These are phyloP conservation scores for Dryadomyces sulphureus DNA, from an alignment of 2,329 filamentous ascomycete genomes.

Conservation along the genomic window DNA sequence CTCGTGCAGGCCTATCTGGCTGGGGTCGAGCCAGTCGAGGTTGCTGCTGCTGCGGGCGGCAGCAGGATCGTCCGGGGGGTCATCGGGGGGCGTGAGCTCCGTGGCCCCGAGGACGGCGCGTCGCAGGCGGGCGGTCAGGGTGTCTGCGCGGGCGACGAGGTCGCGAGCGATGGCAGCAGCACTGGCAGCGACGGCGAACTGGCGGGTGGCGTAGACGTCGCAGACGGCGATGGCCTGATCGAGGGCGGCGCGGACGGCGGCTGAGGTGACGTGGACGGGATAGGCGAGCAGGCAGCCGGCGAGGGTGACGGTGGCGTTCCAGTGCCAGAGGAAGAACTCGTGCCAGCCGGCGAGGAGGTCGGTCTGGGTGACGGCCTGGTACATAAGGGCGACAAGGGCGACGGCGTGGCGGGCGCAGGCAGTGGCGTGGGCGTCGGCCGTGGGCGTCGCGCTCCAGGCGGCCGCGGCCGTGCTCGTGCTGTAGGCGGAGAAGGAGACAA, in stretches of 20 bases:
- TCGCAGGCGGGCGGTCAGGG: background rate
- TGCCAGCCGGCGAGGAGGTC: slow-evolving; percentile 21
- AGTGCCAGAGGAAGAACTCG: slow-evolving; percentile 26
- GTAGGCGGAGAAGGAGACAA: slow-evolving; percentile 19
- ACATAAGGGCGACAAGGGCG: slow-evolving; percentile 20
- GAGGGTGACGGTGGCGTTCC: slow-evolving; percentile 24
- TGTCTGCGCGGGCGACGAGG: background rate
- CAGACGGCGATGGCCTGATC: slow-evolving; percentile 20
- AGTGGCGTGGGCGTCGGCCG: slow-evolving; percentile 15
- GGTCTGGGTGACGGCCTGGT: slow-evolving; percentile 19
- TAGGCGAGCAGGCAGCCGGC: slow-evolving; percentile 25
- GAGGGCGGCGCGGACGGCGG: slow-evolving; percentile 18
- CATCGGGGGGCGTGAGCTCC: no score
- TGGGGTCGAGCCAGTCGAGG: slow-evolving; percentile 2
- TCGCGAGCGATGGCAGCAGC: slow-evolving; percentile 18
- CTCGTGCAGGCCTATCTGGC: background rate
- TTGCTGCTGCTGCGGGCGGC: no score
- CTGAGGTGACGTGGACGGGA: slow-evolving; percentile 16
- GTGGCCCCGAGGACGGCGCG: background rate
- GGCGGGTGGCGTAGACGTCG: slow-evolving; percentile 17
- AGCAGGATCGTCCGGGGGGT: no score
- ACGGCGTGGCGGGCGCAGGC: slow-evolving; percentile 21
- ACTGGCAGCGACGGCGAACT: slow-evolving; percentile 18
- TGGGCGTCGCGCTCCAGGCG: slow-evolving; percentile 7
- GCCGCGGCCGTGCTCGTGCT: no score